phyloP scores from a whole-genome alignment of 208 protist species.

The Novymonas esmeraldas region DNA sequence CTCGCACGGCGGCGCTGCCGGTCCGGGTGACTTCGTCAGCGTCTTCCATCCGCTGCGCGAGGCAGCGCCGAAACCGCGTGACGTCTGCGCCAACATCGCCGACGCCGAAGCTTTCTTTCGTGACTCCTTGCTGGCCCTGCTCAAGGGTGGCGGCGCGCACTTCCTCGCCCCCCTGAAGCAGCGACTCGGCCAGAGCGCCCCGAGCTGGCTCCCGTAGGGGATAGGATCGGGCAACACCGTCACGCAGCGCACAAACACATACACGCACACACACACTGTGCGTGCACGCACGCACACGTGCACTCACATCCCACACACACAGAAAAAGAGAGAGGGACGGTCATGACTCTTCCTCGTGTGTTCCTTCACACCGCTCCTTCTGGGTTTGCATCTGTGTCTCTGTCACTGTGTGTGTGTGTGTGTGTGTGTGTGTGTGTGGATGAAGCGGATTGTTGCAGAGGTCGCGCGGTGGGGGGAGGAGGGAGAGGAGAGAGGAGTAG shows the following conservation, averaged over 20 bases:
- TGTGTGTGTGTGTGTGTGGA: too few relatives aligned
- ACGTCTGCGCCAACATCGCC: slow-evolving; percentile 66
- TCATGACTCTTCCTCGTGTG: too few relatives aligned
- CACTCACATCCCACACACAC: not conserved
- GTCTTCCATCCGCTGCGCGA: slow-evolving; percentile 78
- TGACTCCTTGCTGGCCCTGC: slow-evolving; percentile 51
- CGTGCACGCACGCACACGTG: not conserved
- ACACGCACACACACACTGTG: too few relatives aligned
- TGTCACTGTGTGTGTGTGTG: too few relatives aligned
- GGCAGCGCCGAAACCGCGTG: slow-evolving; percentile 62
- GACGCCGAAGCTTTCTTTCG: slow-evolving; percentile 76
- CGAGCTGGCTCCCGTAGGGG: slow-evolving; percentile 52
- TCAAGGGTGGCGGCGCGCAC: slow-evolving; percentile 41
- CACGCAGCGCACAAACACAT: not conserved
- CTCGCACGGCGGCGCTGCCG: slow-evolving; percentile 17
- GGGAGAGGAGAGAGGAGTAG: too few relatives aligned
- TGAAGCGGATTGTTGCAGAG: too few relatives aligned
- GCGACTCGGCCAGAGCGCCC: slow-evolving; percentile 47
- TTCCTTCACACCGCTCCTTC: too few relatives aligned
- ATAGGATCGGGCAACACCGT: not conserved
- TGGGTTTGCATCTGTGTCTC: too few relatives aligned
- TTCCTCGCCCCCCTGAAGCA: slow-evolving; percentile 44
- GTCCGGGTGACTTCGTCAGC: slow-evolving; percentile 44
- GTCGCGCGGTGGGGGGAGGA: too few relatives aligned
- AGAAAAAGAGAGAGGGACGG: too few relatives aligned